Evolutionary conservation across 2,329 filamentous ascomycete genomes (phyloP).

Genomic region (Ceratocystis variospora): DNA sequence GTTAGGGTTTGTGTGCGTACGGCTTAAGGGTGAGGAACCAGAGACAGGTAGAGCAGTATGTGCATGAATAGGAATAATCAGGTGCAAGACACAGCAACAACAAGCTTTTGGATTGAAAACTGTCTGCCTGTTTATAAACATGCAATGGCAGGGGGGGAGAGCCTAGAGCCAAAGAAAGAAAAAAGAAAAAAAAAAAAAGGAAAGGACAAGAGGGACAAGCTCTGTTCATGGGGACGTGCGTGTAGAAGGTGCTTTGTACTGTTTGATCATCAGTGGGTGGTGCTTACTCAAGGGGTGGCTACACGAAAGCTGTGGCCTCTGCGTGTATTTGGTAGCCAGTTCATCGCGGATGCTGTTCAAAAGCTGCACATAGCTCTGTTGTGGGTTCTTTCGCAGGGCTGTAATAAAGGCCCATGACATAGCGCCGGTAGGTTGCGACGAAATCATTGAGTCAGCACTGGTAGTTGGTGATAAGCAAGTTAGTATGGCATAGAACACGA

Average conservation of each 20-base stretch:
- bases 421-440: slow-evolving; percentile 80
- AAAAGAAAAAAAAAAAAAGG: neutral
- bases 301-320: slow-evolving; percentile 94
- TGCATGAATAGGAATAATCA: neutral
- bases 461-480: neutral
- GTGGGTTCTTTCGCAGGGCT: slow-evolving; percentile 86
- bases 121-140: neutral
- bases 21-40: neutral
- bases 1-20: neutral
- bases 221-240: slow-evolving; percentile 1
- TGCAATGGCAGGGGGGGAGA: neutral
- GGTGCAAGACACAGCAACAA: neutral
- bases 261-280: slow-evolving; percentile 14
- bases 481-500: neutral
- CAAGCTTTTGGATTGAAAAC: neutral
- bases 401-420: slow-evolving; percentile 98
- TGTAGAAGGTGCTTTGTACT: slow-evolving; percentile 17
- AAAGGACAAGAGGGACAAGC: neutral
- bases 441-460: slow-evolving; percentile 86
- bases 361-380: slow-evolving; percentile 94
- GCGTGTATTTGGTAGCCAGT: slow-evolving; percentile 70
- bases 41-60: neutral
- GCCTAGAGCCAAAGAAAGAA: neutral
- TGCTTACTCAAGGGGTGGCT: slow-evolving; percentile 85
- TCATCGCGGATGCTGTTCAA: slow-evolving; percentile 95